Evolutionary conservation across 1,284 basidiomycete genomes (phyloP), one percentile per base, ranked within the genome.

Genomic region (Trichosporon ovoides): DNA sequence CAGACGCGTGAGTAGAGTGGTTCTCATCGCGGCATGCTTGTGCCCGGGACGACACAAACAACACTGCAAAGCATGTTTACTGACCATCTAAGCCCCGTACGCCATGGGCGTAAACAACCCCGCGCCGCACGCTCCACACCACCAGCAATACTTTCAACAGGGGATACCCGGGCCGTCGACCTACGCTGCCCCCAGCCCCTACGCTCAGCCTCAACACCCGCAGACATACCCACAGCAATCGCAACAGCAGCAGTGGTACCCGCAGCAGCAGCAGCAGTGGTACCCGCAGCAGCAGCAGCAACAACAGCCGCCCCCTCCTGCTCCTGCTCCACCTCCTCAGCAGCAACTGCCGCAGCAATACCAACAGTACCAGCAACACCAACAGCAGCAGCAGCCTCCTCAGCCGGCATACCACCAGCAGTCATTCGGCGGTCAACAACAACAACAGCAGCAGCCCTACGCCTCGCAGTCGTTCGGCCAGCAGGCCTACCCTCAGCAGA

Each of bases 1-100:
- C 43, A 48, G 43, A 48, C 43, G 14, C 43, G 43, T 48, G 43
- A 48, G 43, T 48, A 28, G 35, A n/a, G n/a, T n/a, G n/a, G n/a
- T n/a, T 37, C 12, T 31, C 43, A 20, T 5, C 40, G 40, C 20
- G 28, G 43, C 43, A 28, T 28, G 24, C 28, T 43, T 28, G 22
- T n/a, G 40, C 22, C 9, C 28, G 28, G 28, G 28, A 31, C 28
- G 28, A 31, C 28, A 9, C 28, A 31, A 31, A 31, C 28, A 31
- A 31, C 28, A 31, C 28, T 31, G 28, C 28, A 31, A 9, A 4
- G 28, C 28, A 5, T 31, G 28, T 31, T 31, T 31, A 31, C 28
- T 48, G 43, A 48, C 43, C 4, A 16, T 16, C 24, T 12, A 48
- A 48, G 43, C 43, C 28, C 9, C 43, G 22, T 48, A 48, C 24